These are phyloP conservation scores for Aspergillus quadricinctus DNA, from an alignment of 2,329 filamentous ascomycete genomes.

Conservation along the genomic window DNA sequence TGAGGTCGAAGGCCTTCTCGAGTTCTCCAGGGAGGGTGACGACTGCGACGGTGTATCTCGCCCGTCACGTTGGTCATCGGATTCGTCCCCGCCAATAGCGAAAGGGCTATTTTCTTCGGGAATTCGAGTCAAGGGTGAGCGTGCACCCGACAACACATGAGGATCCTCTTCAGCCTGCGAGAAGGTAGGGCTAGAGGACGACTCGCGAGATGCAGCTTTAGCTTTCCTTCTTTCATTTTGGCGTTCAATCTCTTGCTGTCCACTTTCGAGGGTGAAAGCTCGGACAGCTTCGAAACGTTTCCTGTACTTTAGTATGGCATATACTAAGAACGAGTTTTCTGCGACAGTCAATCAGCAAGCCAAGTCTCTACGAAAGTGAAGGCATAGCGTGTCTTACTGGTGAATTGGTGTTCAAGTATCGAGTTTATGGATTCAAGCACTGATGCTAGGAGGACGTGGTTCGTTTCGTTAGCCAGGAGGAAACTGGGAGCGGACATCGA, in stretches of 20 bases:
- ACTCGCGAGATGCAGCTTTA: conserved; percentile 35
- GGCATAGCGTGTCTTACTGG: conserved; percentile 50
- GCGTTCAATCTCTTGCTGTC: conserved; percentile 84
- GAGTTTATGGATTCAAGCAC: conserved; percentile 85
- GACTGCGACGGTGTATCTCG: conserved; percentile 56
- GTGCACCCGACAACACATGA: conserved; percentile 46
- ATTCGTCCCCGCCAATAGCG: conserved; percentile 75
- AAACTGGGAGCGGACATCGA: conserved; percentile 95
- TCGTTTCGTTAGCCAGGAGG: conserved; percentile 84
- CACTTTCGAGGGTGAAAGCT: conserved; percentile 85
- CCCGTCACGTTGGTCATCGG: conserved; percentile 58
- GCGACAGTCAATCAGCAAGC: conserved; percentile 18
- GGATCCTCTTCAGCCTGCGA: conserved; percentile 40
- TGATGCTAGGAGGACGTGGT: conserved; percentile 74
- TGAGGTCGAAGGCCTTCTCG: conserved; percentile 64
- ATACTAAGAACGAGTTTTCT: conserved; percentile 80
- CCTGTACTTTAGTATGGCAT: conserved; percentile 71
- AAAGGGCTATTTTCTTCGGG: conserved; percentile 78
- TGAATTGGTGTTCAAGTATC: conserved; percentile 83
- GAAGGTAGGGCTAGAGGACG: conserved; percentile 30
- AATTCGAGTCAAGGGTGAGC: conserved; percentile 61
- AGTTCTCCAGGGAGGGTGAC: conserved; percentile 53
- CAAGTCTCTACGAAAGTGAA: not conserved
- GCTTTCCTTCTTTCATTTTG: conserved; percentile 69
- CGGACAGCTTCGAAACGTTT: conserved; percentile 81